phyloP scores from a whole-genome alignment of 176 grass and related monocot genomes.

The Carex cristatella region DNA sequence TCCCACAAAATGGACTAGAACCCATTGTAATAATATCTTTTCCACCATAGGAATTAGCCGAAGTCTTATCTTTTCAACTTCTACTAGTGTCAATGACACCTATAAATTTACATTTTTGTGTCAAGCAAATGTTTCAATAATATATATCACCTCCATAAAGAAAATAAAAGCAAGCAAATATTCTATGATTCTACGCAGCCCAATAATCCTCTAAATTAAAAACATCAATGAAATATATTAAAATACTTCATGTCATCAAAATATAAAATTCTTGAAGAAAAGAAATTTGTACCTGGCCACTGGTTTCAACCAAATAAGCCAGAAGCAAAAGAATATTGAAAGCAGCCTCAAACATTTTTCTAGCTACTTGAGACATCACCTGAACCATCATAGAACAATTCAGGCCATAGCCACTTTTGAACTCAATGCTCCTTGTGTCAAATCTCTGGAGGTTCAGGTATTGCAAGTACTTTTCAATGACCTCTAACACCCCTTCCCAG shows the following conservation, averaged over 20 bases:
- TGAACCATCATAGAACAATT: constrained; percentile 71
- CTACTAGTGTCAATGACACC: constrained; percentile 66
- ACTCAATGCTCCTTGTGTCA: constrained; percentile 28
- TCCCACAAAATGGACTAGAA: constrained; percentile 76
- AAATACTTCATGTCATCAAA: background rate
- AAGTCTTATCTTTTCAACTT: constrained; percentile 65
- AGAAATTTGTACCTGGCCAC: constrained; percentile 70
- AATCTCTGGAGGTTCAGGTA: constrained; percentile 41
- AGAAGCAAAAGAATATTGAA: constrained; percentile 86
- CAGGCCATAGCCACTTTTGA: constrained; percentile 45
- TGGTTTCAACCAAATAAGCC: constrained; percentile 62
- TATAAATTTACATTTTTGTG: constrained; percentile 36
- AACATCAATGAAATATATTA: background rate
- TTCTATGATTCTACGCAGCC: constrained; percentile 17
- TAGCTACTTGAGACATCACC: constrained; percentile 74
- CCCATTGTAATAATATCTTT: constrained; percentile 72
- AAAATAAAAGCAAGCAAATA: constrained; percentile 6
- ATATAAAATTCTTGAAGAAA: constrained; percentile 10
- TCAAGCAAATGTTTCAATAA: constrained; percentile 2
- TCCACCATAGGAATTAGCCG: constrained; percentile 64
- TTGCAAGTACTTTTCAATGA: constrained; percentile 69
- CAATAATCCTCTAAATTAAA: background rate
- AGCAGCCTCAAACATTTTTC: constrained; percentile 77
- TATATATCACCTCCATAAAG: constrained; percentile 12
- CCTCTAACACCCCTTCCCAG: constrained; percentile 62